These are phyloP conservation scores for Aspergillus sp. DNA, from an alignment of 2,329 filamentous ascomycete genomes.

Conservation along the genomic window DNA sequence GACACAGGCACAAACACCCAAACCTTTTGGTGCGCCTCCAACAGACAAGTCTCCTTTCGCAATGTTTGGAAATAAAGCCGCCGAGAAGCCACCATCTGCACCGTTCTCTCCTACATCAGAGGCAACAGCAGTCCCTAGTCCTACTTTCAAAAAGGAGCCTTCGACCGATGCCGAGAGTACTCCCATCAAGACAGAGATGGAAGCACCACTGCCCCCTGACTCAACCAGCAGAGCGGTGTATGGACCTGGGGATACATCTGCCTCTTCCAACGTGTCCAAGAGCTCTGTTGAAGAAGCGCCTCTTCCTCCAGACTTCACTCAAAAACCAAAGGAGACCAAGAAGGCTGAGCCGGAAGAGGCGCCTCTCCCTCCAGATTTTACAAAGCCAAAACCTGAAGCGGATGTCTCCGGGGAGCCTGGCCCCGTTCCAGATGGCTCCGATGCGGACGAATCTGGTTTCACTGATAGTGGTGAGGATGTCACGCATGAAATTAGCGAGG, in stretches of 20 bases:
- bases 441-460: conserved; percentile 39
- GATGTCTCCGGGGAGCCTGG: neutral
- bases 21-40: conserved; percentile 21
- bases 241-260: conserved; percentile 48
- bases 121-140: conserved; percentile 26
- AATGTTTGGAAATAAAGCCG: conserved; percentile 26
- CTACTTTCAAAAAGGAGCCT: conserved; percentile 33
- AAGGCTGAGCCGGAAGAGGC: conserved; percentile 14
- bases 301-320: conserved; percentile 30
- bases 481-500: conserved; percentile 6
- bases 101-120: conserved; percentile 32
- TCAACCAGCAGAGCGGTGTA: conserved; percentile 46
- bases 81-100: conserved; percentile 19
- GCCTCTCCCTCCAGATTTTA: conserved; percentile 26
- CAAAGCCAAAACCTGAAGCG: neutral
- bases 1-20: conserved; percentile 18
- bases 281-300: conserved; percentile 41
- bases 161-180: conserved; percentile 28
- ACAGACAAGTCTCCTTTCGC: conserved; percentile 31
- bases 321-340: too few relatives aligned
- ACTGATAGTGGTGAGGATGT: conserved; percentile 17
- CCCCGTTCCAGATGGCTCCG: conserved; percentile 23
- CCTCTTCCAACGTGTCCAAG: conserved; percentile 43
- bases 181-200: conserved; percentile 21
- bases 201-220: conserved; percentile 46